phyloP scores from a whole-genome alignment of 2,329 filamentous ascomycete genomes.

The Epichloe gansuensis region DNA sequence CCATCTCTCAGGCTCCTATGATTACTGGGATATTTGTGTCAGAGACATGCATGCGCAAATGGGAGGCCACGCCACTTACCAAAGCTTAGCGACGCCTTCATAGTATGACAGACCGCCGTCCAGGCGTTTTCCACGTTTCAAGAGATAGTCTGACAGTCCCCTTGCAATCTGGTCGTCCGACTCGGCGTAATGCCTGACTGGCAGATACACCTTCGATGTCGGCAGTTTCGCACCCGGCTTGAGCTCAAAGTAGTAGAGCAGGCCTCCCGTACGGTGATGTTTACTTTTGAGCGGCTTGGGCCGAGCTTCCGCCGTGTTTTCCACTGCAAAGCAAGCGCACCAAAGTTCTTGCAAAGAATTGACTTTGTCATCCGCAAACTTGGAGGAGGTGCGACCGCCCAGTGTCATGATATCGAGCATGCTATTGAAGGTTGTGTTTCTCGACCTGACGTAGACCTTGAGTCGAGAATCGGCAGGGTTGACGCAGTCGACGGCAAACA shows the following conservation, averaged over 20 bases:
- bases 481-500: constrained; percentile 23
- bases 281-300: constrained; percentile 7
- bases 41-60: neutral
- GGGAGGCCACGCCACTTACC: neutral
- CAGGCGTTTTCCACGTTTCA: neutral
- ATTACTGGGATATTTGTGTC: neutral
- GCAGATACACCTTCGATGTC: constrained; percentile 20
- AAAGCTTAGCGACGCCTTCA: neutral
- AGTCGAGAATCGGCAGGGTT: constrained; percentile 16
- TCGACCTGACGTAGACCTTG: constrained; percentile 23
- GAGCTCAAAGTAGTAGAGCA: constrained; percentile 23
- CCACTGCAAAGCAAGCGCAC: neutral
- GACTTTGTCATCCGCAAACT: neutral
- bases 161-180: neutral
- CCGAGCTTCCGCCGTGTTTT: neutral
- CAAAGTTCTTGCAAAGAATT: neutral
- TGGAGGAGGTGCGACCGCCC: constrained; percentile 7
- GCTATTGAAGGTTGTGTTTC: constrained; percentile 17
- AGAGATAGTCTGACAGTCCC: neutral
- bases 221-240: constrained; percentile 9
- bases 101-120: neutral
- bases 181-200: constrained; percentile 21
- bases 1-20: neutral
- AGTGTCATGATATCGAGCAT: constrained; percentile 16
- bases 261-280: constrained; percentile 20